These are phyloP conservation scores for Ormosia semicastrata DNA, from an alignment of 306 rosid species.

Conservation along the genomic window DNA sequence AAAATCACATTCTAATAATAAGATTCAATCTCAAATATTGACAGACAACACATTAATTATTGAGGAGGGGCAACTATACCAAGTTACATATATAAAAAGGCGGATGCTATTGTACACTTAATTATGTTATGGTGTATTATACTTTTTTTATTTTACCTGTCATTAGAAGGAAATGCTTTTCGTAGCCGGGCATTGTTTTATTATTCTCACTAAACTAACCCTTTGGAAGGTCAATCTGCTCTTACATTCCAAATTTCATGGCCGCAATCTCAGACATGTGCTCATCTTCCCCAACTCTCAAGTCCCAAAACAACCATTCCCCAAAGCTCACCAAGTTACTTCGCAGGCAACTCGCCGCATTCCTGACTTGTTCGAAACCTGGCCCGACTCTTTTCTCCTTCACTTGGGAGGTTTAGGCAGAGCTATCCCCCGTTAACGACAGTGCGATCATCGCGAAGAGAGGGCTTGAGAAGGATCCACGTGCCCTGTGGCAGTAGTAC, in stretches of 20 bases:
- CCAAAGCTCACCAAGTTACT: constrained; percentile 8
- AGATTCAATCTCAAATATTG: not conserved
- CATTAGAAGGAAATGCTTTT: too few relatives aligned
- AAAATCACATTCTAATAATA: constrained; percentile 7
- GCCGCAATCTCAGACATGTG: constrained; percentile 79
- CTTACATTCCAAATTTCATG: constrained; percentile 30
- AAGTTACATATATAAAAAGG: not conserved
- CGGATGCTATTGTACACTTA: too few relatives aligned
- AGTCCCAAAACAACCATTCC: constrained; percentile 32
- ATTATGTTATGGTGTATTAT: too few relatives aligned
- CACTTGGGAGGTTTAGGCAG: constrained; percentile 60
- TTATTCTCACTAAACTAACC: too few relatives aligned
- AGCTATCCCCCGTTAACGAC: constrained; percentile 33
- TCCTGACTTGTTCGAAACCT: constrained; percentile 35
- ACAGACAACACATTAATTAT: not conserved
- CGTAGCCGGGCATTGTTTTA: too few relatives aligned
- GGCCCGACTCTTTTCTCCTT: constrained; percentile 41
- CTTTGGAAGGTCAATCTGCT: too few relatives aligned
- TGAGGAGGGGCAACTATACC: not conserved
- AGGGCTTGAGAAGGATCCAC: constrained; percentile 68
- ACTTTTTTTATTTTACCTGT: too few relatives aligned
- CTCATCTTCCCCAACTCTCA: constrained; percentile 65
- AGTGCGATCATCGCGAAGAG: too few relatives aligned
- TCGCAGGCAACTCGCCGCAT: constrained; percentile 33
- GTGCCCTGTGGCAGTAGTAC: constrained; percentile 68